phyloP scores from a whole-genome alignment of 2,329 filamentous ascomycete genomes.

The Penicillium sp. region DNA sequence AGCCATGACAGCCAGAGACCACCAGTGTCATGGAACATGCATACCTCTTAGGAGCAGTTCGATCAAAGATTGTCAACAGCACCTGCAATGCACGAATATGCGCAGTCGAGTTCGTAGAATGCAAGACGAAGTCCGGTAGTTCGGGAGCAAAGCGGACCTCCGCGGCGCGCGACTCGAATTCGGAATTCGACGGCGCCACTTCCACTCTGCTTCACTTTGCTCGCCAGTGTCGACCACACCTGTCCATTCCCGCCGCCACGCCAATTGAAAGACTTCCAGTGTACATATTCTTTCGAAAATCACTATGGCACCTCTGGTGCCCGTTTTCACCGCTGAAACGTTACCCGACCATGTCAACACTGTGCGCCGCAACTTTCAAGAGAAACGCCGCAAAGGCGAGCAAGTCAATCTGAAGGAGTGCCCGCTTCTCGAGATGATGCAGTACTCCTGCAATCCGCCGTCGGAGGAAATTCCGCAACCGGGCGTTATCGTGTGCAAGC shows the following conservation, averaged over 20 bases:
- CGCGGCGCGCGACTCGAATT: no score
- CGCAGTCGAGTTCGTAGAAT: no score
- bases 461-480: slow-evolving; percentile 42
- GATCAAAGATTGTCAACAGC: no score
- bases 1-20: slow-evolving; percentile 40
- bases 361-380: slow-evolving; percentile 42
- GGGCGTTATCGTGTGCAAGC: slow-evolving; percentile 52
- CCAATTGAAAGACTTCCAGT: no score
- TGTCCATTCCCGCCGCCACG: no score
- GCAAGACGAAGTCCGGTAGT: no score
- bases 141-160: no score
- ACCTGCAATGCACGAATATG: no score
- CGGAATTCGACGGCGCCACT: slow-evolving; percentile 7
- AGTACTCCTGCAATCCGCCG: slow-evolving; percentile 60
- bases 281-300: no score
- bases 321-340: slow-evolving; percentile 52
- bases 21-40: slow-evolving; percentile 35
- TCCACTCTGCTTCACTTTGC: slow-evolving; percentile 6
- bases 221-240: background rate
- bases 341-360: slow-evolving; percentile 54
- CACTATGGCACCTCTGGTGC: slow-evolving; percentile 56
- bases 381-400: slow-evolving; percentile 52
- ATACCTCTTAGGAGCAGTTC: no score
- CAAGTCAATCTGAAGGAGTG: slow-evolving; percentile 55
- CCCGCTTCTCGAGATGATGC: slow-evolving; percentile 57